Evolutionary conservation across 2,329 filamentous ascomycete genomes (phyloP), one percentile per base, ranked within the genome.

Genomic region (Tolypocladium nubicola): DNA sequence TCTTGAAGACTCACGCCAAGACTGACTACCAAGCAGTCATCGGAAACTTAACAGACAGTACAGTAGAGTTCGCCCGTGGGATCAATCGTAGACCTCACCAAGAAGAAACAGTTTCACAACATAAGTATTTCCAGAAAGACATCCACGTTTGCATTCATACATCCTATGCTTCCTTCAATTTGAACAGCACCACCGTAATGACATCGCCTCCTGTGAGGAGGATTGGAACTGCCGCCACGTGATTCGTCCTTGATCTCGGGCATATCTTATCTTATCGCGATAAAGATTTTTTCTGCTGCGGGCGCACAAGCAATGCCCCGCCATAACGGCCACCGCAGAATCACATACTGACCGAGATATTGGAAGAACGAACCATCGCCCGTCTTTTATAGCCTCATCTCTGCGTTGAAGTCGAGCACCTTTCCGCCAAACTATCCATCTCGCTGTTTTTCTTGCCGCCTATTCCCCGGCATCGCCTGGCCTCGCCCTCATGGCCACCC

Each of bases 241-340:
- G 47, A 52, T 21, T 35, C 19, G 30, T 14, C 19, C 21, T 37
- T 21, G 10, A 10, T 50, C 19, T 8, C 4, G 30, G 16, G 1
- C 2, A 3, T 43, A 41, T 40, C 52, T 54, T 54, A 54, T 54
- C 52, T 54, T 43, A 54, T 54, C 52, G 52, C 52, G 52, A 54
- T 35, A 54, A 33, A 26, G 4, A 23, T 54, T 43, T 54, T 54
- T 54, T 54, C 23, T 33, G 38, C 23, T 35, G 47, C 19, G 47
- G 47, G 47, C 47, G 21, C 45, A 49, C 26, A 45, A 33, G 14
- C 45, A 40, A 21, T 35, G 39, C 39, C 39, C 38, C 53, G 39
- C 53, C 23, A 21, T 39, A 13, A 14, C 47, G 33, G 47, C 47
- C 47, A 37, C 47, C 30, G 47, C 47, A 37, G 38, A n/a, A 21